These are phyloP conservation scores for Lentinula lateritia DNA, from an alignment of 768 basidiomycete genomes.

Conservation along the genomic window DNA sequence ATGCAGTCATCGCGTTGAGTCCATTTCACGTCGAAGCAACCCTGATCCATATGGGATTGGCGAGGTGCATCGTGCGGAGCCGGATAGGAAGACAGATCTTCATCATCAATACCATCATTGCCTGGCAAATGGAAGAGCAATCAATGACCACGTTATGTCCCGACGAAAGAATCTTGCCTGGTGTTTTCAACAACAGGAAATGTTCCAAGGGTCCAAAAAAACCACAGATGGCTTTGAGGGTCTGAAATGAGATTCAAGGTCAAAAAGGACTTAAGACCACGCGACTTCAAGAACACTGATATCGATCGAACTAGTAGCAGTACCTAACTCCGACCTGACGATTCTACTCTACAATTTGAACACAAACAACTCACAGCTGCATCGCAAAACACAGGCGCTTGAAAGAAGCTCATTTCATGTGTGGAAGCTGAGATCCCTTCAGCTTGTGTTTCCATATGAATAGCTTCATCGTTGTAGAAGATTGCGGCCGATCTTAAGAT, in stretches of 20 bases:
- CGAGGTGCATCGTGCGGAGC: conserved; percentile 55
- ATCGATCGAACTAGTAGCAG: background rate
- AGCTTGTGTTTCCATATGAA: conserved; percentile 28
- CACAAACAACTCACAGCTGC: conserved; percentile 38
- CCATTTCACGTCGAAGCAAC: conserved; percentile 80
- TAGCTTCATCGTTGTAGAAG: conserved; percentile 53
- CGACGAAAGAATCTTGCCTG: conserved; percentile 10
- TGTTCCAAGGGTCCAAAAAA: conserved; percentile 65
- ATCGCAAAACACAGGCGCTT: conserved; percentile 57
- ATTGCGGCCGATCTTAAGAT: conserved; percentile 32
- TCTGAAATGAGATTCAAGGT: conserved; percentile 25
- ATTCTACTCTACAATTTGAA: background rate
- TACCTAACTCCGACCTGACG: background rate
- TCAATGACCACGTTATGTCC: background rate
- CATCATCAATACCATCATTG: background rate
- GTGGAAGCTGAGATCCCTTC: conserved; percentile 11
- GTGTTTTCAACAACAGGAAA: conserved; percentile 31
- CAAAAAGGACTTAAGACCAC: background rate
- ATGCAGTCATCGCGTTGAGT: conserved; percentile 70
- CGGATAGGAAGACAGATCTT: conserved; percentile 18
- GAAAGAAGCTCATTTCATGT: conserved; percentile 31
- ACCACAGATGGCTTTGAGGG: conserved; percentile 42
- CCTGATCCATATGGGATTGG: conserved; percentile 46
- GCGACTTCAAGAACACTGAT: background rate
- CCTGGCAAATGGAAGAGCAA: background rate